A percentile compares a stretch with the other conserved stretches of the same genome.
These are phyloP conservation scores for Penicillium fimorum DNA, from an alignment of 495 filamentous ascomycete species.

Conservation along the genomic window DNA sequence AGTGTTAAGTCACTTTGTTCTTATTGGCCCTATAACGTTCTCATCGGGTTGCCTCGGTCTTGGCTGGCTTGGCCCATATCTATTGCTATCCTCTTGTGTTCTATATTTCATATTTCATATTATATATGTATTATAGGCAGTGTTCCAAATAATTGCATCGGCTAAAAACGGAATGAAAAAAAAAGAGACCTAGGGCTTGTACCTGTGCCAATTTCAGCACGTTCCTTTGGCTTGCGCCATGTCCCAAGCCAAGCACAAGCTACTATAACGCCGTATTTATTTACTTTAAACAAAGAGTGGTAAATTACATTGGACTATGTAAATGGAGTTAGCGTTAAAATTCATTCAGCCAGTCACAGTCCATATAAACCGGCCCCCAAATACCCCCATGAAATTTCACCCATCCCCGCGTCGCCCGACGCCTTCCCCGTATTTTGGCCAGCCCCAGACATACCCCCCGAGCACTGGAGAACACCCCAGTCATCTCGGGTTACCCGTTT, in stretches of 20 bases:
- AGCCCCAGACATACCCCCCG: conserved; percentile 5
- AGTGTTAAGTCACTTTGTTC: not conserved
- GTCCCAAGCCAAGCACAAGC: conserved; percentile 12
- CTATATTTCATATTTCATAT: too few relatives aligned
- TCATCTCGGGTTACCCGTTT: conserved; percentile 27
- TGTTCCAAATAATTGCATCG: not conserved
- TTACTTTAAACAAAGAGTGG: conserved; percentile 5
- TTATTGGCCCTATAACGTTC: conserved; percentile 2
- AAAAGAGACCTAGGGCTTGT: too few relatives aligned
- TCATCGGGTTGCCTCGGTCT: not conserved
- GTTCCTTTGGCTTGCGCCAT: conserved; percentile 9
- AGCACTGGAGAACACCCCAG: conserved; percentile 1
- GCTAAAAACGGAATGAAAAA: conserved; percentile 1
- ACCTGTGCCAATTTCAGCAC: not conserved
- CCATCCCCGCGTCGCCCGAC: conserved; percentile 17
- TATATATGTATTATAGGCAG: too few relatives aligned
- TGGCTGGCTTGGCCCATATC: not conserved
- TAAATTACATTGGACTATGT: not conserved
- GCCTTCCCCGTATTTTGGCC: conserved; percentile 27
- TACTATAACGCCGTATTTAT: not conserved
- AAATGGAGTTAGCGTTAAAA: not conserved
- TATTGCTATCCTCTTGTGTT: not conserved
- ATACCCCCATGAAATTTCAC: conserved; percentile 11
- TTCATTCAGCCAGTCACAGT: conserved; percentile 15
- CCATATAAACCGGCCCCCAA: conserved; percentile 18